Evolutionary conservation across 129 eudicot genomes (phyloP), one percentile per base, ranked within the genome.

Genomic region (Helichrysum umbraculigerum): DNA sequence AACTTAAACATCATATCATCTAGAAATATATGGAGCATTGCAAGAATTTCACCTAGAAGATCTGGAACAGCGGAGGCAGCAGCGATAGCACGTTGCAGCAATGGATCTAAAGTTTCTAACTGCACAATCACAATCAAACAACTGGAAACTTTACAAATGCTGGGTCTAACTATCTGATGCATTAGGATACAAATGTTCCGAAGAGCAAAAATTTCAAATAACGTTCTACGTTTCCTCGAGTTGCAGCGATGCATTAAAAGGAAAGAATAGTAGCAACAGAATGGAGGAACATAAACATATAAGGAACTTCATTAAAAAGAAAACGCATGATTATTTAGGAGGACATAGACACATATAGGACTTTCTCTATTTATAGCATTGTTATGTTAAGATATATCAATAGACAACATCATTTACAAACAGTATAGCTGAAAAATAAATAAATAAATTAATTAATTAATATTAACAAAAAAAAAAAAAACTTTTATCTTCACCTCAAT

Each of bases 81-180:
- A 80, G 83, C 86, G 70, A 95, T 85, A 74, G 99, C 99, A 84
- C 96, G 97, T 57, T 82, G 91, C 58, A 87, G 88, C 80, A 95
- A 66, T 75, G 99, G 95, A 81, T 95, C 99, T 76, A 95, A 65
- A 80, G 81, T 86, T 82, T 91, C 96, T 74, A 95, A 73, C 97
- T 94, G 81, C 64, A 66, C 54, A 68, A 70, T 68, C 68, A 73
- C 57, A 59, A 62, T 47, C 62, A 68, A 25, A 64, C 50, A 76
- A 33, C 78, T 51, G 44, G 47, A 61, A 41, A 78, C 8, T 14
- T 25, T 29, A 59, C 47, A 68, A 42, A 41, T 41, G 47, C 20
- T 3, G 41, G 6, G 61, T 57, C 75, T 60, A 25, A 39, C 20
- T 59, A 32, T 57, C 68, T 22, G 39, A 58, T 59, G 44, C 74